Evolutionary conservation across 2,329 filamentous ascomycete species (phyloP).

Genomic region (Shiraia sp.): DNA sequence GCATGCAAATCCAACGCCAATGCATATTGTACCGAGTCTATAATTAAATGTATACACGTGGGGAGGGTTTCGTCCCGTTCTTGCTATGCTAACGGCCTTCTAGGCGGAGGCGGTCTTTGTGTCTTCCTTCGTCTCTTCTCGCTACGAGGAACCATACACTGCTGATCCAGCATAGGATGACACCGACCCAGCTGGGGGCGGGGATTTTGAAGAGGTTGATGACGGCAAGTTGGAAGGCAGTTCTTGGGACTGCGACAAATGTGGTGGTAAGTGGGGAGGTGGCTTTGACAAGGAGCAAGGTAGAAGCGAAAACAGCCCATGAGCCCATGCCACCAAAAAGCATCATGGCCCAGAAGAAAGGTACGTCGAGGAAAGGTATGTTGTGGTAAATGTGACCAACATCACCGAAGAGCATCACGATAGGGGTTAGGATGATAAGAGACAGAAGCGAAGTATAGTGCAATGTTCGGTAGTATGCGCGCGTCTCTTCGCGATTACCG

Average conservation of each 20-base stretch:
- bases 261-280: constrained; percentile 56
- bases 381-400: constrained; percentile 54
- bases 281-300: constrained; percentile 53
- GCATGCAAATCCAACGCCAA: no score
- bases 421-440: constrained; percentile 53
- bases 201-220: constrained; percentile 55
- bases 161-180: constrained; percentile 55
- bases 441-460: constrained; percentile 58
- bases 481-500: constrained; percentile 51
- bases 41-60: no score
- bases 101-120: constrained; percentile 34
- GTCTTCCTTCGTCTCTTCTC: constrained; percentile 47
- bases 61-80: no score
- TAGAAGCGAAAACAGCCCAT: constrained; percentile 55
- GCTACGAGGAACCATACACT: constrained; percentile 55
- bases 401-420: constrained; percentile 56
- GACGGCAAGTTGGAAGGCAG: constrained; percentile 54
- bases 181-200: constrained; percentile 56
- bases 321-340: constrained; percentile 53
- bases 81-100: constrained; percentile 43
- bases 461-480: constrained; percentile 56
- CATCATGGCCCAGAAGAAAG: constrained; percentile 60
- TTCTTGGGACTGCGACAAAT: constrained; percentile 55
- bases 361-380: constrained; percentile 59
- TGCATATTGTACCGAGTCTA: background rate